Evolutionary conservation across 345 rosid species (phyloP), one percentile per base, ranked within the genome.

Genomic region (Lepidium sativum): DNA sequence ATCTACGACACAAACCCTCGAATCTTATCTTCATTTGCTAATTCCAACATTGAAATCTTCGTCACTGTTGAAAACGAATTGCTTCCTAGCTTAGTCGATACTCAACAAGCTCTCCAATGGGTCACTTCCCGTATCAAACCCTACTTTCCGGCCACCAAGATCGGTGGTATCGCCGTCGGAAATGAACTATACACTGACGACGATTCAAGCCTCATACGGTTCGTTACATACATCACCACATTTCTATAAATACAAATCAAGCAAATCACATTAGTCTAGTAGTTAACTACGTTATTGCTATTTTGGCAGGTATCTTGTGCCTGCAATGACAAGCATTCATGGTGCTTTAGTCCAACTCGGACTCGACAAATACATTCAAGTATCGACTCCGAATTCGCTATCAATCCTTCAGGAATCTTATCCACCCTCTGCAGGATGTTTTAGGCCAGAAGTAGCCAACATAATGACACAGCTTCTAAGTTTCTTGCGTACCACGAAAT

Each of bases 381-480:
- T 94, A 55, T 90, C 95, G 3, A 84, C 95, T 16, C 86, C 99
- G 0, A 81, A 60, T 61, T 94, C 99, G 1, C 54, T 90, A 33
- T 86, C 96, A 0, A 84, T 90, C 39, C 86, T 94, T 6, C 76
- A 66, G 11, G 78, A 83, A 66, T 94, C 99, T 1, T 94, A 71
- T 72, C 99, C 99, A 9, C 96, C 99, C n/a, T 94, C 99, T 0
- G 87, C 97, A 0, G 99, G 95, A 2, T 74, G 67, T 66, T 94
- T 94, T 82, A 83, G 84, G 67, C 27, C 60, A 4, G 83, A 88
- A 64, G 78, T 85, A 1, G 54, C 79, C 0, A 71, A 44, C 10
- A 78, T 81, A 17, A 86, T 90, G 89, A 71, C 76, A 4, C 92
- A 88, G n/a, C 75, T 75, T 14, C 67, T 94, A 47, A 76, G 63